A percentile compares a stretch with the other conserved stretches of the same genome.
phyloP scores from a whole-genome alignment of 495 filamentous ascomycete species.

The Daldinia concentrica region DNA sequence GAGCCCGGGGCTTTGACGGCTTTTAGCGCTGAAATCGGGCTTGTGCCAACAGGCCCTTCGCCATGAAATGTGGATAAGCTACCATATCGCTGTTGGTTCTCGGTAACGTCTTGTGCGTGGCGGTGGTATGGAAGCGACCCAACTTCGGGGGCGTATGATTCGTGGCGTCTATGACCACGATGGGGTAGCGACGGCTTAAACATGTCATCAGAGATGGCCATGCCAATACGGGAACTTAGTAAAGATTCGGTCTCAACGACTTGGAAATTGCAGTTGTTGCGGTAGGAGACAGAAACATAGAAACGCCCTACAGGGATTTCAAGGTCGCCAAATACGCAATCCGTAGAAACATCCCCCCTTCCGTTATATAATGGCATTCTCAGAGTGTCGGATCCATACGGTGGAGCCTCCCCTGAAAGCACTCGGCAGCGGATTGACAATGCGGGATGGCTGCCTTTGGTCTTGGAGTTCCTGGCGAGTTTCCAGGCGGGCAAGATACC shows the following conservation, averaged over 20 bases:
- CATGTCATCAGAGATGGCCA: constrained; percentile 88
- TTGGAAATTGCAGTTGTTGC: constrained; percentile 87
- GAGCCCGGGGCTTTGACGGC: constrained; percentile 67
- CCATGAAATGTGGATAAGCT: constrained; percentile 94
- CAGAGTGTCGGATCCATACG: constrained; percentile 69
- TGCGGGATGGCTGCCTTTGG: constrained; percentile 69
- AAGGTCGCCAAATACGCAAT: constrained; percentile 79
- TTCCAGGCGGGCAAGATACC: constrained; percentile 90
- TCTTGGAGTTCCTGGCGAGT: constrained; percentile 74
- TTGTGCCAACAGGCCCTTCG: constrained; percentile 76
- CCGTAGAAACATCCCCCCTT: constrained; percentile 71
- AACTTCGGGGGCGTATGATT: constrained; percentile 61
- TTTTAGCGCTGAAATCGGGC: constrained; percentile 86
- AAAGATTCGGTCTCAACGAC: constrained; percentile 91
- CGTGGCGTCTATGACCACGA: constrained; percentile 50
- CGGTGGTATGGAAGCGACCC: constrained; percentile 76
- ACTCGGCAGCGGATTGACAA: constrained; percentile 85
- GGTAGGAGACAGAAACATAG: constrained; percentile 80
- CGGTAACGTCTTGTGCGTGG: constrained; percentile 60
- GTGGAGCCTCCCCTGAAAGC: constrained; percentile 62
- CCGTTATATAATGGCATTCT: constrained; percentile 76
- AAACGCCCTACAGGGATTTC: constrained; percentile 88
- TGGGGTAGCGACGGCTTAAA: constrained; percentile 76
- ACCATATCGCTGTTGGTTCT: constrained; percentile 84
- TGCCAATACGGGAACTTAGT: constrained; percentile 88